Evolutionary conservation across 352 stramenopile genomes (phyloP), one percentile per base, ranked within the genome.

Genomic region (Globisporangium paddicum): DNA sequence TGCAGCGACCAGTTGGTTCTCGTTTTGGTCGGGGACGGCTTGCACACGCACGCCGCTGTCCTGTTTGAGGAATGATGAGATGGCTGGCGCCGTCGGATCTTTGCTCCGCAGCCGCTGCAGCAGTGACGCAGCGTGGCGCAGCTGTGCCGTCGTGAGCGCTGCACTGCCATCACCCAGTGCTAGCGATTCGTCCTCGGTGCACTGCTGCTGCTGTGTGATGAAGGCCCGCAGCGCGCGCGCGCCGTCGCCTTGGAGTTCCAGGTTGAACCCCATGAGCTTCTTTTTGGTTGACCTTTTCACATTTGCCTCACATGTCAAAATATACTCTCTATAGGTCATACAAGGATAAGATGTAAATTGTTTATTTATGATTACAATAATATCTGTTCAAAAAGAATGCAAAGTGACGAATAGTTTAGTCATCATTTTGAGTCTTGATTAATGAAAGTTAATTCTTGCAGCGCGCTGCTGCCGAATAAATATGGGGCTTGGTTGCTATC

Each of bases 141-240:
- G 30, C 38, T 66, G 52, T 11, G 40, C 37, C 1, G 45, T 52
- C 2, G 60, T 53, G 19, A 66, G 44, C 26, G 13, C 44, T 13
- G 5, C 25, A 18, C 16, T 8, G 3, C 5, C 5, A 0, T 49
- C 10, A 8, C 55, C 55, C 35, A 57, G 25, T 8, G 13, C 44
- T 5, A 4, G 19, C 30, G 23, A 19, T 23, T 65, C 40, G 10
- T 54, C 54, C 53, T 47, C 13, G 10, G 13, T 45, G 10, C 37
- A 40, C 13, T 60, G 21, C 21, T 66, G 26, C 5, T 35, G 40
- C 14, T 64, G 40, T 18, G 28, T n/a, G 4, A 76, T 56, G 45
- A 63, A 78, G 42, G 59, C 30, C 3, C 58, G 68, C 48, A 79
- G 47, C 34, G 71, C 66, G 23, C 41, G 54, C 45, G 69, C 63